Evolutionary conservation across 75 land plant genomes (phyloP), one percentile per base, ranked within the genome.

Genomic region (Pinus taeda): DNA sequence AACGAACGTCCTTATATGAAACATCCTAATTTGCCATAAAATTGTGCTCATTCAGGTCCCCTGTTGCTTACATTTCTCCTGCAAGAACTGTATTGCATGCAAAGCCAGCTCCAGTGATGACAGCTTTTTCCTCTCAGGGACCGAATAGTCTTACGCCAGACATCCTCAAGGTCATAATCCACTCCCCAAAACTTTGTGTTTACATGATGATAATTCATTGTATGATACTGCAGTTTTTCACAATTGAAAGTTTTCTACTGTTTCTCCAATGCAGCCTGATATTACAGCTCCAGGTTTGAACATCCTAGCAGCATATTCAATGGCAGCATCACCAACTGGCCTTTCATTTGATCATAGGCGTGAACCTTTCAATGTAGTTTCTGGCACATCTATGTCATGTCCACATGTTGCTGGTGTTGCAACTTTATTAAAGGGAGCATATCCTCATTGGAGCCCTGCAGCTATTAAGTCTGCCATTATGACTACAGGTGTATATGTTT

Each of bases 71-170:
- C 66, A 79, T 90, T 70, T 63, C 79, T n/a, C 57, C 79, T 26
- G 76, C 81, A 11, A 73, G 4, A 14, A 85, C 93, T 3, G 36
- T 55, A 15, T 15, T 89, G 17, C 79, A 73, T 3, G 15, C 70
- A 6, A 85, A 83, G 42, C 90, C 91, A 2, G 88, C 93, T 13
- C 96, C 96, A 7, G 1, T 71, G 15, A 82, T 93, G 86, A 85
- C 91, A 63, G 65, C 85, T 22, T 93, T 89, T 75, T 91, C 96
- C 18, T 91, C 93, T 17, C 79, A 79, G 74, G 95, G 95, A 3
- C 95, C 95, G 14, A 89, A 81, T 71, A 33, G 76, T 18, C 71
- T 93, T 21, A 66, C 60, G 1, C 85, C 83, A 1, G 86, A 85
- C 76, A 87, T 93, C 21, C 88, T 91, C 21, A 93, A 91, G 90